Conservation (phyloP, 164 flowering plant species). For the Malania oleifera region DNA sequence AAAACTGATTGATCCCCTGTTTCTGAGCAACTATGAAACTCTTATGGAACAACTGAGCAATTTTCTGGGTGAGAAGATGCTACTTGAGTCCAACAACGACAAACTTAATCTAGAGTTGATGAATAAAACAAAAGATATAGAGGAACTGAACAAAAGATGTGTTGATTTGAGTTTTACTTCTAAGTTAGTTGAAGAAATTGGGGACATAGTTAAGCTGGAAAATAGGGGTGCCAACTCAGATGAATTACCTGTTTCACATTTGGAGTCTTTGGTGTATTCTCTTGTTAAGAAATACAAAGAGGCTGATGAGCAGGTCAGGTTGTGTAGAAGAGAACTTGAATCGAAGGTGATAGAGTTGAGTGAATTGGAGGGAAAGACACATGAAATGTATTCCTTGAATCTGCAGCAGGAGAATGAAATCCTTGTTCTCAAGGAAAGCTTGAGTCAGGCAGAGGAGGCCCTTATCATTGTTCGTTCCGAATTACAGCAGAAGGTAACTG, state of each 20-base stretch:
- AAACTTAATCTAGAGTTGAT: conserved; percentile 46
- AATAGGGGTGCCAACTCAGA: conserved; percentile 22
- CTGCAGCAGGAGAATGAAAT: conserved; percentile 53
- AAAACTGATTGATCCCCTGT: conserved; percentile 30
- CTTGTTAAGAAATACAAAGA: conserved; percentile 57
- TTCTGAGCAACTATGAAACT: conserved; percentile 26
- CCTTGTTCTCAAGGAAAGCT: conserved; percentile 43
- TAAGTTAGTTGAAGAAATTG: conserved; percentile 46
- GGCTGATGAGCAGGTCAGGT: conserved; percentile 29
- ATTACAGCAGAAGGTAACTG: conserved; percentile 50
- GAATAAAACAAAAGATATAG: conserved; percentile 30
- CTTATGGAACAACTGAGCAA: conserved; percentile 38
- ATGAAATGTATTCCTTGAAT: conserved; percentile 34
- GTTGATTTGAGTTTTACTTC: conserved; percentile 27
- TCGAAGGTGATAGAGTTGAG: conserved; percentile 32
- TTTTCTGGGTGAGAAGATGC: conserved; percentile 41
- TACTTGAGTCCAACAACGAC: conserved; percentile 37
- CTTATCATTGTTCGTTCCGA: conserved; percentile 35
- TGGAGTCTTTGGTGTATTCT: conserved; percentile 43
- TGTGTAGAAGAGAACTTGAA: conserved; percentile 36
- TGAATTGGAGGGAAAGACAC: conserved; percentile 42
- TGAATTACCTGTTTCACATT: conserved; percentile 25
- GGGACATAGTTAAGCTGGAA: conserved; percentile 31
- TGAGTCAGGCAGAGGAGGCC: conserved; percentile 43
- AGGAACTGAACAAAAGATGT: conserved; percentile 37